Evolutionary conservation across 441 rosid genomes (phyloP), one percentile per base, ranked within the genome.

Genomic region (Erodium moschatum): DNA sequence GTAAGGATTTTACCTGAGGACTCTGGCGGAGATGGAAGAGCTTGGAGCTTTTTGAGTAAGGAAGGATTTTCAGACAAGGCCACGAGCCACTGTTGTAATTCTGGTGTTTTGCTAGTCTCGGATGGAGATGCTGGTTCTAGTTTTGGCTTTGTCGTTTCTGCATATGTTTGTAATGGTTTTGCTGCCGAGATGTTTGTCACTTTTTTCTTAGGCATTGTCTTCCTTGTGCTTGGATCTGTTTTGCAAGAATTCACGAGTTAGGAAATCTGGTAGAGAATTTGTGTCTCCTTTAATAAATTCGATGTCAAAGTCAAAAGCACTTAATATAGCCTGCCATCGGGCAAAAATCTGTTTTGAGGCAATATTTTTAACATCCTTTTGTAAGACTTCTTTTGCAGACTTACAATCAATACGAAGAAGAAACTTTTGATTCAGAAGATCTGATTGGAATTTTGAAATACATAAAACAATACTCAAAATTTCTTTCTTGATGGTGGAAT

Each of bases 321-420:
- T 20, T 0, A 66, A 18, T 12, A 66, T 66, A 1, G 54, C 52
- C 16, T 66, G 52, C 52, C 50, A 66, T 66, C 52, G 4, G 1
- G 52, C 68, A 38, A 66, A 66, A 16, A 66, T 35, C 0, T 66
- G 54, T 66, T 66, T 35, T 2, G 68, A 66, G 2, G 68, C 54
- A 38, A 38, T 66, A 38, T 33, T 66, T n/a, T 66, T 20, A 7
- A 66, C 27, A 35, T 66, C 68, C 15, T 66, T 42, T 63, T 21
- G 38, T 63, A 63, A 27, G 3, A 63, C 40, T 21, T 63, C 38
- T 12, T 63, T 63, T 0, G 54, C 21, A 15, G 50, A n/a, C 2
- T 66, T n/a, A 6, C 52, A 66, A 18, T 33, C 54, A 13, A 66
- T 66, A 10, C 68, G 5, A 66, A 21, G 35, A 66, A 66, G n/a